These are phyloP conservation scores for Astrothelium subdiscretum DNA, from an alignment of 495 filamentous ascomycete species.

Conservation along the genomic window DNA sequence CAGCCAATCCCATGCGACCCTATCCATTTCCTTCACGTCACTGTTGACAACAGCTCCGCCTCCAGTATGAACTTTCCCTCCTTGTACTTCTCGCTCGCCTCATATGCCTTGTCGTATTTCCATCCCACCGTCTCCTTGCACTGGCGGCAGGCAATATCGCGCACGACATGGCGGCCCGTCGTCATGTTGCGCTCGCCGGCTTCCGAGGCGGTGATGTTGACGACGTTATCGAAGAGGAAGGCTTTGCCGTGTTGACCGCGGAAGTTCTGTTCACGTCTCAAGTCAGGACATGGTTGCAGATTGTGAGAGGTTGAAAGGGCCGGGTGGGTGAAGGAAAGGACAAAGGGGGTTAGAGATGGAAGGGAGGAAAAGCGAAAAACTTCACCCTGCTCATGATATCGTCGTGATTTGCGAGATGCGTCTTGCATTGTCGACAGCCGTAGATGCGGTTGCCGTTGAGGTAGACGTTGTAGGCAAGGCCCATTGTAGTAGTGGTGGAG, in stretches of 20 bases:
- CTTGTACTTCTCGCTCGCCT: slow-evolving; percentile 90
- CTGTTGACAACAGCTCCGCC: slow-evolving; percentile 75
- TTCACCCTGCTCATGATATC: slow-evolving; percentile 89
- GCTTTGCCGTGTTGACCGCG: slow-evolving; percentile 97
- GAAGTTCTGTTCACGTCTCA: too few relatives aligned
- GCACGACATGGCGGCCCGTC: slow-evolving; percentile 86
- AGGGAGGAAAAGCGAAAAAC: slow-evolving; percentile 7
- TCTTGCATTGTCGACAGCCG: slow-evolving; percentile 91
- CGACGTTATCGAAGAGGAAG: slow-evolving; percentile 87
- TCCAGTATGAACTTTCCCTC: slow-evolving; percentile 97
- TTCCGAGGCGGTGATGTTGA: slow-evolving; percentile 73
- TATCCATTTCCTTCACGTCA: slow-evolving; percentile 36
- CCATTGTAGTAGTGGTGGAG: slow-evolving; percentile 49
- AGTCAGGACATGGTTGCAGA: too few relatives aligned
- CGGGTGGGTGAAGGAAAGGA: too few relatives aligned
- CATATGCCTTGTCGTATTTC: slow-evolving; percentile 98
- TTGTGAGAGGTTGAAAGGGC: too few relatives aligned
- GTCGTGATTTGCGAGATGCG: slow-evolving; percentile 86
- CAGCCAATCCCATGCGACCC: not conserved
- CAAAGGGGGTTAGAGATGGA: not conserved
- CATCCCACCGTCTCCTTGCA: slow-evolving; percentile 90
- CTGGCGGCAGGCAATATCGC: slow-evolving; percentile 80
- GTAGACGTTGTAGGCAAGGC: slow-evolving; percentile 91
- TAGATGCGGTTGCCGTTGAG: slow-evolving; percentile 83
- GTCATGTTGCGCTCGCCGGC: slow-evolving; percentile 95